These are phyloP conservation scores for Oenanthe sinensis DNA, from an alignment of 129 eudicot species.

Conservation along the genomic window DNA sequence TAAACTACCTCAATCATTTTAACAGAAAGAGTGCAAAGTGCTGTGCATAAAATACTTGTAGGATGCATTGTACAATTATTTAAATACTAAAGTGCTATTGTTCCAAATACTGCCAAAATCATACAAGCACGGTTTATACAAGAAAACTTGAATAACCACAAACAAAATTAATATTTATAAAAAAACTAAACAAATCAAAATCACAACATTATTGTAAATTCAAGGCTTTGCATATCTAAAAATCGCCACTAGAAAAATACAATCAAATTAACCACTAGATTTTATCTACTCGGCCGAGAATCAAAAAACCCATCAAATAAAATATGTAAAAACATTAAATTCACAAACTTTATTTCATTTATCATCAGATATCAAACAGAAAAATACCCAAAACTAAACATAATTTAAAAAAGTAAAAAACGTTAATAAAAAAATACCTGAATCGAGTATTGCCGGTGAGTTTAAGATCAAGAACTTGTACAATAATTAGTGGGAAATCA, in stretches of 20 bases:
- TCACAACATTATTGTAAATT: background rate
- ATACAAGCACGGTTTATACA: too few relatives aligned
- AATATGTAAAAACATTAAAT: background rate
- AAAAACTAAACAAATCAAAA: background rate
- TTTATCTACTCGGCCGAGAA: background rate
- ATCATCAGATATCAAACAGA: background rate
- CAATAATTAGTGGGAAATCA: constrained; percentile 54
- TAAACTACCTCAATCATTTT: too few relatives aligned
- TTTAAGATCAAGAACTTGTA: constrained; percentile 82
- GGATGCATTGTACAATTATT: too few relatives aligned
- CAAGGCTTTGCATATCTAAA: background rate
- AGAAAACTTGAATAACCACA: too few relatives aligned
- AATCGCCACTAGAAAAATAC: background rate
- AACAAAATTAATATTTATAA: background rate
- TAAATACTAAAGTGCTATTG: too few relatives aligned
- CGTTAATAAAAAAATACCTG: constrained; percentile 13
- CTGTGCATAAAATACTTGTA: too few relatives aligned
- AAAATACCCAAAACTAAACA: background rate
- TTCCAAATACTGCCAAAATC: too few relatives aligned
- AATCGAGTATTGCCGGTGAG: constrained; percentile 49
- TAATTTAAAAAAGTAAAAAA: too few relatives aligned
- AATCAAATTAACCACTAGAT: background rate
- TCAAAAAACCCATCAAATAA: background rate
- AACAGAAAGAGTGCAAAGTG: too few relatives aligned
- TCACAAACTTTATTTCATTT: background rate